phyloP scores from a whole-genome alignment of 2,329 filamentous ascomycete genomes.

The Phialophora tarda region DNA sequence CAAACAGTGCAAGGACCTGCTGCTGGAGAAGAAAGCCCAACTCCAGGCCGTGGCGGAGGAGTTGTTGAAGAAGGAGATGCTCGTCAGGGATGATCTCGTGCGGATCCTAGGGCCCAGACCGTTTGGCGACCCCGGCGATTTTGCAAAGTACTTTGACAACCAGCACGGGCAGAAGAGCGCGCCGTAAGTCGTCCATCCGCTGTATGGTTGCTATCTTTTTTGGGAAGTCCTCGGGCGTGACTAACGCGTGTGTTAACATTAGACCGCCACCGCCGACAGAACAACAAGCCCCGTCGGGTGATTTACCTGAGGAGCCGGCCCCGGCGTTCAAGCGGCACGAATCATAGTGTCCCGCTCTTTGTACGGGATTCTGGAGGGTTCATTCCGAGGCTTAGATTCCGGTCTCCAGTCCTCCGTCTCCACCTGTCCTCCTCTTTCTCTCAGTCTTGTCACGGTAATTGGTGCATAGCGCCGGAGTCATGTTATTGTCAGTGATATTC shows the following conservation, averaged over 20 bases:
- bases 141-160: conserved; percentile 87
- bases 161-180: conserved; percentile 57
- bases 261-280: conserved; percentile 40
- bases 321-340: conserved; percentile 39
- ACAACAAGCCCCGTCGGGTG: conserved; percentile 31
- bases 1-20: conserved; percentile 81
- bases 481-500: neutral
- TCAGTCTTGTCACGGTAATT: neutral
- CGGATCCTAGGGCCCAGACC: conserved; percentile 82
- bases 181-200: conserved; percentile 46
- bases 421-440: neutral
- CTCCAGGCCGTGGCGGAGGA: conserved; percentile 92
- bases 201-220: neutral
- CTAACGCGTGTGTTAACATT: neutral
- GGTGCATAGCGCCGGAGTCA: neutral
- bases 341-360: neutral
- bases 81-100: conserved; percentile 81
- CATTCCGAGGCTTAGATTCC: neutral
- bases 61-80: conserved; percentile 86
- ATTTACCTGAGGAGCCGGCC: conserved; percentile 35
- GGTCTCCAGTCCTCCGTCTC: neutral
- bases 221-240: neutral
- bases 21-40: conserved; percentile 84
- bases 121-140: conserved; percentile 84
- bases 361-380: neutral